Conservation (phyloP, 1,284 basidiomycete genomes). For the Schizopora paradoxa region DNA sequence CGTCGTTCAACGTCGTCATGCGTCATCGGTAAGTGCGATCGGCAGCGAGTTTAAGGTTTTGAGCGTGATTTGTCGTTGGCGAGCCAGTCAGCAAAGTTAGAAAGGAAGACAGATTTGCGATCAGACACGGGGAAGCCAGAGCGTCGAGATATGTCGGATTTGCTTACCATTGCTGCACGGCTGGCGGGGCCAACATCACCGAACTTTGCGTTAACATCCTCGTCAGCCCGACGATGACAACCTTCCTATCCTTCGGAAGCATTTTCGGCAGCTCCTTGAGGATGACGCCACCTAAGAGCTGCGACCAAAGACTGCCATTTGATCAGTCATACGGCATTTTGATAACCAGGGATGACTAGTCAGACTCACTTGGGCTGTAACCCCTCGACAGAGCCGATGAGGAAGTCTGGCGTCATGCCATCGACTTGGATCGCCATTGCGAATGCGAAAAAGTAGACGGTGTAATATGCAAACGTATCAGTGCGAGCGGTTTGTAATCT, state of each 20-base stretch:
- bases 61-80: too few species aligned
- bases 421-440: constrained; percentile 70
- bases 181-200: constrained; percentile 60
- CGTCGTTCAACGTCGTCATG: too few species aligned
- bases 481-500: constrained; percentile 88
- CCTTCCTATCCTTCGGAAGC: constrained; percentile 76
- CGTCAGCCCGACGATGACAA: constrained; percentile 80
- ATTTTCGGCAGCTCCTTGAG: constrained; percentile 80
- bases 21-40: too few species aligned
- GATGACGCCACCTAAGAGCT: constrained; percentile 77
- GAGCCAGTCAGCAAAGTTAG: too few species aligned
- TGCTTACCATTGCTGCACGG: constrained; percentile 65
- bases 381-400: constrained; percentile 73
- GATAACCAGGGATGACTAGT: constrained; percentile 6
- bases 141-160: background rate
- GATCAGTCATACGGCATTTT: constrained; percentile 4
- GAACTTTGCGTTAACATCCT: constrained; percentile 73
- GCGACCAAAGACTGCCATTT: constrained; percentile 69
- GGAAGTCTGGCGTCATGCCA: constrained; percentile 71
- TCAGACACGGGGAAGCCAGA: background rate
- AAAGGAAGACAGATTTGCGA: background rate
- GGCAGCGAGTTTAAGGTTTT: too few species aligned
- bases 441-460: constrained; percentile 77
- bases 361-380: constrained; percentile 78
- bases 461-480: constrained; percentile 81